Evolutionary conservation across 2,329 filamentous ascomycete species (phyloP).

Genomic region (Botrytis sinoallii): DNA sequence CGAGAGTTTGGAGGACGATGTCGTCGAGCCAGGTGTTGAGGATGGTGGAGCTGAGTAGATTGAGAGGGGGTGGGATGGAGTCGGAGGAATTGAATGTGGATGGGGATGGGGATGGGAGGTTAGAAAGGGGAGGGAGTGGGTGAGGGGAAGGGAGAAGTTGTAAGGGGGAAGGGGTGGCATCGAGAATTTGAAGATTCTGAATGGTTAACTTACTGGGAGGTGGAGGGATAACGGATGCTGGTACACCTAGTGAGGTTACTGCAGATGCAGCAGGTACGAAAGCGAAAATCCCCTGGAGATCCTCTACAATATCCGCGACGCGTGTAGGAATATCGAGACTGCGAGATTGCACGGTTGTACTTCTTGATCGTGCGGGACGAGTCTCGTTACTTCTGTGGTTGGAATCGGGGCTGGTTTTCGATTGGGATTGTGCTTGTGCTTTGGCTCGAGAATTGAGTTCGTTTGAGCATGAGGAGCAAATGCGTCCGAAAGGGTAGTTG

Average conservation of each 20-base stretch:
- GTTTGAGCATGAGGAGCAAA: constrained; percentile 13
- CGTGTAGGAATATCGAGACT: neutral
- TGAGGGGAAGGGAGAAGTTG: accelerated
- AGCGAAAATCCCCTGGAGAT: neutral
- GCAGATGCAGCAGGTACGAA: neutral
- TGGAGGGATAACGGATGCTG: too few relatives aligned
- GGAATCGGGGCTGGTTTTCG: neutral
- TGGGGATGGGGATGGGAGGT: too few relatives aligned
- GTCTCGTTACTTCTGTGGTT: neutral
- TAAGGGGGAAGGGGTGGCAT: neutral
- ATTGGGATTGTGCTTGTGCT: neutral
- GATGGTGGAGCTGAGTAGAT: too few relatives aligned
- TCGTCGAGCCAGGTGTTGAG: constrained; percentile 8
- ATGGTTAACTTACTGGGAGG: neutral
- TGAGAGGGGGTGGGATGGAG: neutral
- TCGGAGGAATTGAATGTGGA: too few relatives aligned
- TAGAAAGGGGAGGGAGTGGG: neutral
- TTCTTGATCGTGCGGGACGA: neutral
- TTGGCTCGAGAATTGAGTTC: neutral
- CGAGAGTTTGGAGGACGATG: neutral
- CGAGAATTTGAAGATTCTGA: neutral
- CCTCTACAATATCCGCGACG: neutral
- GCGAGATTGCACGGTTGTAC: neutral
- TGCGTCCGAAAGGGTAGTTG: constrained; percentile 22
- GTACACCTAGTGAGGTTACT: too few relatives aligned